These are phyloP conservation scores for Leptographium radiaticola DNA, from an alignment of 2,329 filamentous ascomycete species.

Conservation along the genomic window DNA sequence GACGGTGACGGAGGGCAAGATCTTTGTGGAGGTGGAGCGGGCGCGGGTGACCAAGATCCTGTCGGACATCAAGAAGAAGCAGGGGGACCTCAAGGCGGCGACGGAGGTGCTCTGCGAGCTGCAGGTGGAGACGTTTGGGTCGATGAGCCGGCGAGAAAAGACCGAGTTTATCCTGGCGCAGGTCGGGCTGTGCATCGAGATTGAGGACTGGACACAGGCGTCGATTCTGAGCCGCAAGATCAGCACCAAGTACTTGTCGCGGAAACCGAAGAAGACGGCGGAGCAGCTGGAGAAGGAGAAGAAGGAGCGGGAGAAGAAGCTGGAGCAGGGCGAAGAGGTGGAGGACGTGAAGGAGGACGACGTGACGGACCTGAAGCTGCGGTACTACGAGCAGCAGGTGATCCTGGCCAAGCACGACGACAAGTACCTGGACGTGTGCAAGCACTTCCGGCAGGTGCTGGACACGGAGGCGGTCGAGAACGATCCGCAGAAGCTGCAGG, in stretches of 20 bases:
- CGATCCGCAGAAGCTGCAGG: conserved; percentile 71
- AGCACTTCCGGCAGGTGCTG: conserved; percentile 92
- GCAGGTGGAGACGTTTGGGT: conserved; percentile 97
- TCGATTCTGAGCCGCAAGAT: conserved; percentile 92
- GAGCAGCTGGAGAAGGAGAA: conserved; percentile 85
- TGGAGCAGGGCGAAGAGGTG: conserved; percentile 65
- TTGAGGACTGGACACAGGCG: conserved; percentile 90
- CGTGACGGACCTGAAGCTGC: conserved; percentile 89
- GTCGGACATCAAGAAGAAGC: conserved; percentile 92
- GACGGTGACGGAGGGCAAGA: conserved; percentile 98
- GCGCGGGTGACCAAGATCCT: conserved; percentile 90
- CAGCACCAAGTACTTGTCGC: conserved; percentile 79
- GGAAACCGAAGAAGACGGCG: conserved; percentile 79
- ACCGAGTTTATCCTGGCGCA: conserved; percentile 97
- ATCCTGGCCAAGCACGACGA: conserved; percentile 89
- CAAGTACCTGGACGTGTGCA: conserved; percentile 96
- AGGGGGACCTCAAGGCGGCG: conserved; percentile 82
- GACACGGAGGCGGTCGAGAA: conserved; percentile 94
- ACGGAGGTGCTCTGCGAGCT: conserved; percentile 92
- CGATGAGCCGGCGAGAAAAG: conserved; percentile 95
- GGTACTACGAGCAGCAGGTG: conserved; percentile 96
- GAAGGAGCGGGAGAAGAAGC: conserved; percentile 79
- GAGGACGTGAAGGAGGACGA: conserved; percentile 71
- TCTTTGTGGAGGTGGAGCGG: conserved; percentile 97
- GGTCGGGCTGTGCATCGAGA: conserved; percentile 88